Evolutionary conservation across 116 monocot species (phyloP).

Genomic region (Papilionanthe hybrid): DNA sequence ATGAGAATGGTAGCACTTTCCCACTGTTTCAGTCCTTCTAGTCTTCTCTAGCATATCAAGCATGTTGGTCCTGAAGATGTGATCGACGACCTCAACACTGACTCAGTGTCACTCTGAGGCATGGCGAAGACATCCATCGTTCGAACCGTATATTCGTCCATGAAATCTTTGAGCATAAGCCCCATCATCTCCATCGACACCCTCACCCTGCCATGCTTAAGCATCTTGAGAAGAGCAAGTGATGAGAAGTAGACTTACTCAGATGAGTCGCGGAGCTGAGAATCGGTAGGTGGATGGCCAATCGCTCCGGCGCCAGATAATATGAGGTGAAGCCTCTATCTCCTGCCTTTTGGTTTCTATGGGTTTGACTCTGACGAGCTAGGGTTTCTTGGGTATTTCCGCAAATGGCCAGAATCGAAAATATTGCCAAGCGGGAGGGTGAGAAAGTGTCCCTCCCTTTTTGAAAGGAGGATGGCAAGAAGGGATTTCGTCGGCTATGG

Average conservation of each 20-base stretch:
- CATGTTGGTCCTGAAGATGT: conserved; percentile 96
- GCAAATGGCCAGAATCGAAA: too few relatives aligned
- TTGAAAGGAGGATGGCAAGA: too few relatives aligned
- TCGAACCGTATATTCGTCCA: conserved; percentile 90
- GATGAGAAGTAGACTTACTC: conserved; percentile 99
- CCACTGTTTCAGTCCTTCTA: conserved; percentile 86
- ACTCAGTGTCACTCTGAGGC: conserved; percentile 94
- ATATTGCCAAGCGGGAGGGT: too few relatives aligned
- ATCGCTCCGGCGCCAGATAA: conserved; percentile 78
- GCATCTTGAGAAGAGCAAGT: conserved; percentile 98
- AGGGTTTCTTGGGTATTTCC: too few relatives aligned
- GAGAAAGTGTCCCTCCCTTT: too few relatives aligned
- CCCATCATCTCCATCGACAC: conserved; percentile 99
- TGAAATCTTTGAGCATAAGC: conserved; percentile 95
- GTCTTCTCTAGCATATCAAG: conserved; percentile 93
- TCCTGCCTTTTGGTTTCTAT: too few relatives aligned
- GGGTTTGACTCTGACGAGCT: too few relatives aligned
- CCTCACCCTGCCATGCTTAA: conserved; percentile 73
- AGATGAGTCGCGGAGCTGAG: conserved; percentile 89
- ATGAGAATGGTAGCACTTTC: conserved; percentile 96
- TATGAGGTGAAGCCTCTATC: conserved; percentile 60
- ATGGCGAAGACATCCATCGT: conserved; percentile 96
- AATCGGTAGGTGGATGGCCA: conserved; percentile 80
- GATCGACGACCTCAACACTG: conserved; percentile 90
- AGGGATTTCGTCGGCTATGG: too few relatives aligned